phyloP scores from a whole-genome alignment of 768 basidiomycete species.

The Termitomyces sp. region DNA sequence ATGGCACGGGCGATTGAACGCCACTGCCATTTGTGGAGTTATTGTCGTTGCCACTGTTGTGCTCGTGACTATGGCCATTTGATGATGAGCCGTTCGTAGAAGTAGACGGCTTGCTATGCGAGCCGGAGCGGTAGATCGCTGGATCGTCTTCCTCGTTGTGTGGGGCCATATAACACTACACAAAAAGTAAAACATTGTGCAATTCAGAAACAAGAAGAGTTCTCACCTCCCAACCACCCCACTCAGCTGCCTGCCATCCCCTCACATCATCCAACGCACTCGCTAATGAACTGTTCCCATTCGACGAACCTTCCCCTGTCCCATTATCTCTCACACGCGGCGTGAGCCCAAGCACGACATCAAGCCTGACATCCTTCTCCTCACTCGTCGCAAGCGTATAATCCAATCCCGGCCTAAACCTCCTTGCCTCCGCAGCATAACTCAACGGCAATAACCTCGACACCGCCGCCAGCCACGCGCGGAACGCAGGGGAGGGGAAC shows the following conservation, averaged over 20 bases:
- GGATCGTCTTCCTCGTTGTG: slow-evolving; percentile 95
- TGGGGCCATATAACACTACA: slow-evolving; percentile 89
- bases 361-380: slow-evolving; percentile 74
- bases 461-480: slow-evolving; percentile 81
- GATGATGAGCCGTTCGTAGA: slow-evolving; percentile 14
- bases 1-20: slow-evolving; percentile 14
- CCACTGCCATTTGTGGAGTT: slow-evolving; percentile 9
- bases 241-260: slow-evolving; percentile 69
- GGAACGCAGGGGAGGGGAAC: slow-evolving; percentile 76
- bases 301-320: slow-evolving; percentile 21
- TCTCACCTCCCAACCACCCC: slow-evolving; percentile 92
- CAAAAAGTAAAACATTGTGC: not conserved
- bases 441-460: slow-evolving; percentile 67
- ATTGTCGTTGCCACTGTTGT: not conserved
- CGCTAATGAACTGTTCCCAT: slow-evolving; percentile 18
- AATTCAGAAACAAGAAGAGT: slow-evolving; percentile 1
- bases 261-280: slow-evolving; percentile 24
- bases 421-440: slow-evolving; percentile 71
- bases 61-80: not conserved
- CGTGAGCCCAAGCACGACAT: slow-evolving; percentile 83
- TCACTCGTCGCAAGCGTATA: slow-evolving; percentile 92
- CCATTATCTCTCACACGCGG: slow-evolving; percentile 41
- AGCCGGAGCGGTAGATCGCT: slow-evolving; percentile 79
- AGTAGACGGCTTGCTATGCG: slow-evolving; percentile 30
- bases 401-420: slow-evolving; percentile 90